phyloP scores from a whole-genome alignment of 352 stramenopile genomes.

The Phytopythium mirpurense region DNA sequence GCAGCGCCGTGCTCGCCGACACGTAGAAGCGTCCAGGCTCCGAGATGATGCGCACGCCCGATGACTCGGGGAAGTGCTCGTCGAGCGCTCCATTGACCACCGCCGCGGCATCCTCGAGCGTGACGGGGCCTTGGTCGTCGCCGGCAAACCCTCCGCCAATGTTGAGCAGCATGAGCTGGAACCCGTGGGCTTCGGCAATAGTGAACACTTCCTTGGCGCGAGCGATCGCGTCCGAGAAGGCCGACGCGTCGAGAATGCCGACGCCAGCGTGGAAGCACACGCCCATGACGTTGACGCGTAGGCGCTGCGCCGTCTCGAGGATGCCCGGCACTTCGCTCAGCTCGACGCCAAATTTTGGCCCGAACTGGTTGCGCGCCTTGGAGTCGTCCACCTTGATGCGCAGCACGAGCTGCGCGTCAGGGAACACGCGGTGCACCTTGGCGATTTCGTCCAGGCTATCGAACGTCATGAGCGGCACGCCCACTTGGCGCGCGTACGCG shows the following conservation, averaged over 20 bases:
- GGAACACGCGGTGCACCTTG: conserved; percentile 41
- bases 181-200: conserved; percentile 47
- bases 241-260: conserved; percentile 63
- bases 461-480: conserved; percentile 78
- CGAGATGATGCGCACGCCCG: conserved; percentile 74
- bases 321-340: conserved; percentile 48
- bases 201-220: conserved; percentile 62
- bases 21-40: conserved; percentile 89
- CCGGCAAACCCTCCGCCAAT: conserved; percentile 86
- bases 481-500: conserved; percentile 41
- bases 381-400: conserved; percentile 86
- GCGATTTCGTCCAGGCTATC: conserved; percentile 84
- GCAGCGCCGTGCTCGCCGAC: conserved; percentile 57
- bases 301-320: conserved; percentile 47
- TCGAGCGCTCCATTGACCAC: conserved; percentile 38
- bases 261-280: conserved; percentile 88
- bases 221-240: conserved; percentile 75
- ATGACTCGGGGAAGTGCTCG: conserved; percentile 33
- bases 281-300: conserved; percentile 68
- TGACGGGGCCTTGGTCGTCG: conserved; percentile 35
- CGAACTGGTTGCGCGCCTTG: conserved; percentile 71
- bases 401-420: conserved; percentile 49
- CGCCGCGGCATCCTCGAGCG: conserved; percentile 30
- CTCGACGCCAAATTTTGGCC: conserved; percentile 79
- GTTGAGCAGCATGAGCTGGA: conserved; percentile 73